These are phyloP conservation scores for Backusella circina DNA, from an alignment of 192 early-diverging fungal genomes.

Conservation along the genomic window DNA sequence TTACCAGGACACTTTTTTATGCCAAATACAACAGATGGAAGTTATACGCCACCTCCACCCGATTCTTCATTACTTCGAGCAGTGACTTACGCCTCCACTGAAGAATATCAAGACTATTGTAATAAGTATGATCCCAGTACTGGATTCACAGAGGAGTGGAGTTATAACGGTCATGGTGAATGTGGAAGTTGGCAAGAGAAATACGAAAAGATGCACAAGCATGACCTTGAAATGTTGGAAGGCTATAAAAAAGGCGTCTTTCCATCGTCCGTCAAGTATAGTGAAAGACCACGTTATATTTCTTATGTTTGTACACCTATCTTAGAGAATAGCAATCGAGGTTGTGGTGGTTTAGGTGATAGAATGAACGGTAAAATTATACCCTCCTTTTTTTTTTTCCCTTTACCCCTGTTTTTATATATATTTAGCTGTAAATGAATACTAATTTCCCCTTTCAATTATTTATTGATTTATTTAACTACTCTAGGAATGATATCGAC, in stretches of 20 bases:
- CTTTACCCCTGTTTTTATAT: background rate
- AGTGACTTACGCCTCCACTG: background rate
- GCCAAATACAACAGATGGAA: conserved; percentile 21
- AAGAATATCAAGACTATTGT: conserved; percentile 22
- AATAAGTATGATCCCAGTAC: conserved; percentile 11
- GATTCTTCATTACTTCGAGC: conserved; percentile 12
- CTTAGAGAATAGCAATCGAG: conserved; percentile 29
- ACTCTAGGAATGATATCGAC: conserved; percentile 44
- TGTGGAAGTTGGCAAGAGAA: conserved; percentile 44
- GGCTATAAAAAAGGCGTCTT: conserved; percentile 20
- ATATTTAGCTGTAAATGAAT: background rate
- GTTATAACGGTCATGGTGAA: conserved; percentile 24
- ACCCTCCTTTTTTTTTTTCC: background rate
- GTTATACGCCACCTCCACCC: conserved; percentile 26
- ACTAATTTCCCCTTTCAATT: background rate
- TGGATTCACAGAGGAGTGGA: background rate
- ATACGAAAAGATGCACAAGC: conserved; percentile 31
- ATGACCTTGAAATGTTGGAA: conserved; percentile 19
- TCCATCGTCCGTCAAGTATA: background rate
- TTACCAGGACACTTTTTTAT: conserved; percentile 13
- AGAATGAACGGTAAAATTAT: conserved; percentile 37
- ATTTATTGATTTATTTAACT: background rate
- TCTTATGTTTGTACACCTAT: conserved; percentile 36
- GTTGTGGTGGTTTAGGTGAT: conserved; percentile 47
- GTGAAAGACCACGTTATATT: conserved; percentile 26